phyloP scores from a whole-genome alignment of 2,329 filamentous ascomycete species.

The Trichoderma guizhouense region DNA sequence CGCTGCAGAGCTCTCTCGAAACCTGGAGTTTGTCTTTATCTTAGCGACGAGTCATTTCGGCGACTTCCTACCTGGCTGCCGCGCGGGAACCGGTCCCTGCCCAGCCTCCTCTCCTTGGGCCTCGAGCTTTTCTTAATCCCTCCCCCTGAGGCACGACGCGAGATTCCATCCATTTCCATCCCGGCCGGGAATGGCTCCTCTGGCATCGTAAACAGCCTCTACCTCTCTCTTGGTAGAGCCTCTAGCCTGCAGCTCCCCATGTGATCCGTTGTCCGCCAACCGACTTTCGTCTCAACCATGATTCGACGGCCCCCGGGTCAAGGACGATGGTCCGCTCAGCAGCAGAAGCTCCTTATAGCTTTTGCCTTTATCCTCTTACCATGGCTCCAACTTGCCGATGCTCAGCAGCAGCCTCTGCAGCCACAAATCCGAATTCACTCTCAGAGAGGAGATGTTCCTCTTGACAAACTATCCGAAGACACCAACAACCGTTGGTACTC shows the following conservation, averaged over 20 bases:
- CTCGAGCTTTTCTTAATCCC: neutral
- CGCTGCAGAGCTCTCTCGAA: neutral
- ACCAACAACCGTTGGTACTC: constrained; percentile 31
- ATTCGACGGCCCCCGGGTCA: constrained; percentile 62
- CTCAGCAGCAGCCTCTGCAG: constrained; percentile 59
- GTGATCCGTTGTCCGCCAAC: constrained; percentile 16
- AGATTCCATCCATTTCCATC: neutral
- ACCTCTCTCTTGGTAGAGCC: constrained; percentile 15
- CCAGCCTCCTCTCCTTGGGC: neutral
- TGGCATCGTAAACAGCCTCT: constrained; percentile 15
- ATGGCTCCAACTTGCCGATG: constrained; percentile 53
- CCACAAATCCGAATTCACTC: constrained; percentile 14
- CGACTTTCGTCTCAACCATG: constrained; percentile 40
- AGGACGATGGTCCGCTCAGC: constrained; percentile 46
- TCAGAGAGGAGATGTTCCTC: constrained; percentile 22
- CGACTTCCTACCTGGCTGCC: neutral
- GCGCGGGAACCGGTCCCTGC: constrained; percentile 11
- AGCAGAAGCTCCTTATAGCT: constrained; percentile 50
- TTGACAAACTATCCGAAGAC: constrained; percentile 29
- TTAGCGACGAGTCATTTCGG: neutral
- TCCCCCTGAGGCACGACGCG: neutral
- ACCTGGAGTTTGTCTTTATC: neutral
- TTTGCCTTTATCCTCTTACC: constrained; percentile 58
- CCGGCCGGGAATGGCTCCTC: constrained; percentile 20
- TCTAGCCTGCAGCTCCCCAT: constrained; percentile 16